phyloP scores from a whole-genome alignment of 1,284 basidiomycete species.

The Puccinia polysora region DNA sequence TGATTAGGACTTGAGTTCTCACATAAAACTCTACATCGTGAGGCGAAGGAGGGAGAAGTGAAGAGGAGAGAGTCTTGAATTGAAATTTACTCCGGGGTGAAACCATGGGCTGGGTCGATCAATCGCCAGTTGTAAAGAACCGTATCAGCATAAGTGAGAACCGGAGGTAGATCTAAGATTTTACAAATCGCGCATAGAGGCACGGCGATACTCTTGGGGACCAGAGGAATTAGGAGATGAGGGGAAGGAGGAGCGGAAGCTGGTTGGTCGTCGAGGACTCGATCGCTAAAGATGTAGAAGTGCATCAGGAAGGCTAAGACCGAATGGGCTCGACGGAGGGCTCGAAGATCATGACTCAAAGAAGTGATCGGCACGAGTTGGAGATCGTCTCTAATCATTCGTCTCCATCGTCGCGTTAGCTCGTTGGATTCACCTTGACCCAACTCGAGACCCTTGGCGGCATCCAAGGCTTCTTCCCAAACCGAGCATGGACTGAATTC shows the following conservation, averaged over 20 bases:
- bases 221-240: neutral
- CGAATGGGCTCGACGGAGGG: constrained; percentile 68
- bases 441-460: constrained; percentile 17
- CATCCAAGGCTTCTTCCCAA: constrained; percentile 33
- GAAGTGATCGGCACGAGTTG: neutral
- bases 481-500: constrained; percentile 1
- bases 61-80: neutral
- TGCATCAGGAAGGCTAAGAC: constrained; percentile 80
- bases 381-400: constrained; percentile 57
- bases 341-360: constrained; percentile 42
- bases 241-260: neutral
- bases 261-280: neutral
- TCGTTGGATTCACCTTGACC: constrained; percentile 11
- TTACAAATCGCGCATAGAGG: constrained; percentile 71
- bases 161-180: constrained; percentile 75
- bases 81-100: constrained; percentile 47
- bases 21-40: neutral
- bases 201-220: constrained; percentile 60
- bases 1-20: constrained; percentile 48
- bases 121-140: constrained; percentile 83
- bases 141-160: constrained; percentile 87
- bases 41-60: neutral
- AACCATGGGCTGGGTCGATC: constrained; percentile 49
- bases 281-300: constrained; percentile 68
- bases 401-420: constrained; percentile 44